Evolutionary conservation across 495 filamentous ascomycete species (phyloP).

Genomic region (Staphylotrichum longicolle): DNA sequence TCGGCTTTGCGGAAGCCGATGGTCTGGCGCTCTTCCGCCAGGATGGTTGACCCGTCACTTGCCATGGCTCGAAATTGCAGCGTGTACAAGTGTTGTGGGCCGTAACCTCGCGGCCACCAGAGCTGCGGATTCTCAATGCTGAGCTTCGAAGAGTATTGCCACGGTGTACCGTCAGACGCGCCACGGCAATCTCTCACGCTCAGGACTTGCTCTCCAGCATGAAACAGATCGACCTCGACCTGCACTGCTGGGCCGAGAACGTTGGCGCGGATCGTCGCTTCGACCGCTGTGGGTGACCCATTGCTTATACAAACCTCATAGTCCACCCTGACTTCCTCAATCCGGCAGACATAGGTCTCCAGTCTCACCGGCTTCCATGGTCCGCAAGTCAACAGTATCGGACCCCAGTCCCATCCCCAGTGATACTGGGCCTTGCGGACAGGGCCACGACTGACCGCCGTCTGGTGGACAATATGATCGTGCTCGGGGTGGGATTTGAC

Average conservation of each 20-base stretch:
- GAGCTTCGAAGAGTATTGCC: constrained; percentile 13
- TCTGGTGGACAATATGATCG: constrained; percentile 48
- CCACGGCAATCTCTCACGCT: neutral
- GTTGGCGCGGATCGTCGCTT: constrained; percentile 41
- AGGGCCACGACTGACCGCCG: constrained; percentile 42
- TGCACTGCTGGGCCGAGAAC: constrained; percentile 13
- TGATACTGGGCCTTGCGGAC: constrained; percentile 50
- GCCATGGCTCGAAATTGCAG: constrained; percentile 48
- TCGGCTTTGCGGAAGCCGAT: constrained; percentile 64
- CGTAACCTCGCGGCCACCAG: constrained; percentile 57
- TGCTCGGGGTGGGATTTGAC: constrained; percentile 45
- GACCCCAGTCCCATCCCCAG: constrained; percentile 80
- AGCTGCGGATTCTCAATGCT: constrained; percentile 37
- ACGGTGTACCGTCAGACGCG: neutral
- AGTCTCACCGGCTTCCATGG: constrained; percentile 69
- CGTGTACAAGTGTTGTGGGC: constrained; percentile 60
- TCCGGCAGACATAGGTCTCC: constrained; percentile 58
- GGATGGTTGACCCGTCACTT: constrained; percentile 26
- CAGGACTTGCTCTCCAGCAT: neutral
- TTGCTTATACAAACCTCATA: constrained; percentile 40
- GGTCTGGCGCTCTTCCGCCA: constrained; percentile 44
- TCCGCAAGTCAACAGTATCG: constrained; percentile 66
- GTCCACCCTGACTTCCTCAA: constrained; percentile 55
- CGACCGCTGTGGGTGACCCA: constrained; percentile 26
- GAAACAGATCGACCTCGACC: constrained; percentile 10